These are phyloP conservation scores for Amoebophrya sp. DNA, from an alignment of 169 alveolate species.

Conservation along the genomic window DNA sequence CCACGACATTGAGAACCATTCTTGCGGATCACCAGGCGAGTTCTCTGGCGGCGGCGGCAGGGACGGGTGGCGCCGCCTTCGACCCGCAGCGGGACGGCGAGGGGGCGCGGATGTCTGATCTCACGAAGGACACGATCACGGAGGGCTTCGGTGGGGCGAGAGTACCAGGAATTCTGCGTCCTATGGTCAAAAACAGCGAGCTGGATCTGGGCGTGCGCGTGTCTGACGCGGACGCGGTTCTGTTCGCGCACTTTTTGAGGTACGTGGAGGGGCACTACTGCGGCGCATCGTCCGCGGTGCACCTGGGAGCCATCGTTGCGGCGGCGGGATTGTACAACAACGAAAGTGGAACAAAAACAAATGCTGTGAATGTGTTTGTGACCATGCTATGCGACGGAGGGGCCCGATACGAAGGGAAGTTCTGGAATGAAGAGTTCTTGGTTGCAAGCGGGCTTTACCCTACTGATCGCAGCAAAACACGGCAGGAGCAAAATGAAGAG, in stretches of 20 bases:
- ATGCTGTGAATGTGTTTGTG: no score
- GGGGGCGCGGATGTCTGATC: not conserved
- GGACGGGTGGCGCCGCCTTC: not conserved
- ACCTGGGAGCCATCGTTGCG: not conserved
- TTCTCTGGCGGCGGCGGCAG: not conserved
- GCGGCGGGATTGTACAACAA: no score
- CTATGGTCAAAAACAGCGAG: not conserved
- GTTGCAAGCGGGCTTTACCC: not conserved
- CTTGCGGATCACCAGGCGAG: not conserved
- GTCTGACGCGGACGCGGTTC: not conserved
- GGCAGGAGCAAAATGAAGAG: no score
- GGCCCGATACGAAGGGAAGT: not conserved
- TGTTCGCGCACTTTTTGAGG: not conserved
- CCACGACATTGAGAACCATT: no score
- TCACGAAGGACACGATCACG: not conserved
- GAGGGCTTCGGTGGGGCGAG: not conserved
- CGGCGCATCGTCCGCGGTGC: not conserved
- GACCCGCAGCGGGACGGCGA: not conserved
- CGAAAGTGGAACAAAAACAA: no score
- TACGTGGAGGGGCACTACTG: not conserved
- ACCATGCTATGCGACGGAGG: not conserved
- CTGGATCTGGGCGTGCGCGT: not conserved
- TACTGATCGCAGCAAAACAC: no score
- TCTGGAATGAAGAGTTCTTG: not conserved
- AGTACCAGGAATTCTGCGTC: no score